A percentile compares a stretch with the other conserved stretches of the same genome.
phyloP scores from a whole-genome alignment of 2,329 filamentous ascomycete genomes.

The Ilyonectria robusta region DNA sequence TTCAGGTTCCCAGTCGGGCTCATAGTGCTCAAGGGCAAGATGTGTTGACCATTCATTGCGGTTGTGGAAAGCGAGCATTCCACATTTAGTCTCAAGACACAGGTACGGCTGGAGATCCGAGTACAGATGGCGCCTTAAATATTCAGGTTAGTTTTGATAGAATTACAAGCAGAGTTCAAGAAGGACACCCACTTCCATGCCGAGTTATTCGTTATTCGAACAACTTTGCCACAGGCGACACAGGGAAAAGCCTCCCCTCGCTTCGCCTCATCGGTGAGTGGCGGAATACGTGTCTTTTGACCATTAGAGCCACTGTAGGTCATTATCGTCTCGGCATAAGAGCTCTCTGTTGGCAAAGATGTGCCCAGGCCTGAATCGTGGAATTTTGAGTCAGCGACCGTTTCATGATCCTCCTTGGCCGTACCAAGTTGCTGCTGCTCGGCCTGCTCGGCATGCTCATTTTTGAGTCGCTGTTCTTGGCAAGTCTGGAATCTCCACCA shows the following conservation, averaged over 20 bases:
- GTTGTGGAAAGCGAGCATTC: neutral
- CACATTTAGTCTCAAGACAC: neutral
- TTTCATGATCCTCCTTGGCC: neutral
- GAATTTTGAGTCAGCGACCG: slow-evolving; percentile 1
- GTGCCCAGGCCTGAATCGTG: slow-evolving; percentile 14
- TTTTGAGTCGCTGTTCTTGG: neutral
- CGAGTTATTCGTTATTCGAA: neutral
- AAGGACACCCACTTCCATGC: slow-evolving; percentile 3
- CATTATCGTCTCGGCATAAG: slow-evolving; percentile 5
- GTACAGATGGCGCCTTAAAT: slow-evolving; percentile 8
- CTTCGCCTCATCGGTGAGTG: slow-evolving; percentile 3
- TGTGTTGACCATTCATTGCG: slow-evolving; percentile 7
- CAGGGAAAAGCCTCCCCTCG: slow-evolving; percentile 4
- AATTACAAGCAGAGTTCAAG: no score
- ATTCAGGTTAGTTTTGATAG: neutral
- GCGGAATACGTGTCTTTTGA: neutral
- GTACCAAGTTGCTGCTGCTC: neutral
- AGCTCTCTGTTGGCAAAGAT: neutral
- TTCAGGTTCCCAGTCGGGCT: neutral
- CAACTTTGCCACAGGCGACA: slow-evolving; percentile 2
- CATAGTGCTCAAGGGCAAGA: slow-evolving; percentile 5
- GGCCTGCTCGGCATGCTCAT: neutral
- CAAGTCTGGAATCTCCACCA: neutral
- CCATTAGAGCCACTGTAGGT: neutral
- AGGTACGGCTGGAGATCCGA: slow-evolving; percentile 7